phyloP scores from a whole-genome alignment of 2,329 filamentous ascomycete genomes.

The Alternaria rosae region DNA sequence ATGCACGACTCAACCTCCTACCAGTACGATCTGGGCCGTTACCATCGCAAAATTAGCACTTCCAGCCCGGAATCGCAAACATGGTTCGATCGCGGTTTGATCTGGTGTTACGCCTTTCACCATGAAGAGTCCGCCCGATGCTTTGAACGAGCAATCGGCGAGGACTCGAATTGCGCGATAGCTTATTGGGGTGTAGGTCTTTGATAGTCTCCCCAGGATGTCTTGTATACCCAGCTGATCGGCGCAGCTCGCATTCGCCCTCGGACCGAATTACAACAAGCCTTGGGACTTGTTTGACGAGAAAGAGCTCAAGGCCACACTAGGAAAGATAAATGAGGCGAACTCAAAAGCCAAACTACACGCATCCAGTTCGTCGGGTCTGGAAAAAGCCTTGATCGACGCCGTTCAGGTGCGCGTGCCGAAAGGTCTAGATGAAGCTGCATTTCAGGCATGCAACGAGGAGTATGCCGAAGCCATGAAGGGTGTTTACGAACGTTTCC shows the following conservation, averaged over 20 bases:
- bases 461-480: constrained; percentile 70
- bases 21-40: constrained; percentile 66
- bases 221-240: constrained; percentile 44
- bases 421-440: constrained; percentile 49
- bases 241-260: constrained; percentile 64
- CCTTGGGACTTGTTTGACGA: constrained; percentile 76
- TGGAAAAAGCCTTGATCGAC: constrained; percentile 69
- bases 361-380: constrained; percentile 50
- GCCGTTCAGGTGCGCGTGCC: constrained; percentile 63
- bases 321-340: constrained; percentile 59
- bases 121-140: constrained; percentile 73
- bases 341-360: constrained; percentile 55
- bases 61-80: constrained; percentile 60
- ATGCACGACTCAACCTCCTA: constrained; percentile 20
- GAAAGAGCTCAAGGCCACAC: constrained; percentile 62
- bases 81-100: constrained; percentile 77
- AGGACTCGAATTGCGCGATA: constrained; percentile 66
- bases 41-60: constrained; percentile 64
- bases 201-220: neutral
- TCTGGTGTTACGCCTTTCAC: constrained; percentile 79
- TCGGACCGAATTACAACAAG: constrained; percentile 82
- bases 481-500: constrained; percentile 60
- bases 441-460: constrained; percentile 62
- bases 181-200: constrained; percentile 67
- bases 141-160: constrained; percentile 66